These are phyloP conservation scores for Pyrus pyrifolia DNA, from an alignment of 306 rosid genomes.

Conservation along the genomic window DNA sequence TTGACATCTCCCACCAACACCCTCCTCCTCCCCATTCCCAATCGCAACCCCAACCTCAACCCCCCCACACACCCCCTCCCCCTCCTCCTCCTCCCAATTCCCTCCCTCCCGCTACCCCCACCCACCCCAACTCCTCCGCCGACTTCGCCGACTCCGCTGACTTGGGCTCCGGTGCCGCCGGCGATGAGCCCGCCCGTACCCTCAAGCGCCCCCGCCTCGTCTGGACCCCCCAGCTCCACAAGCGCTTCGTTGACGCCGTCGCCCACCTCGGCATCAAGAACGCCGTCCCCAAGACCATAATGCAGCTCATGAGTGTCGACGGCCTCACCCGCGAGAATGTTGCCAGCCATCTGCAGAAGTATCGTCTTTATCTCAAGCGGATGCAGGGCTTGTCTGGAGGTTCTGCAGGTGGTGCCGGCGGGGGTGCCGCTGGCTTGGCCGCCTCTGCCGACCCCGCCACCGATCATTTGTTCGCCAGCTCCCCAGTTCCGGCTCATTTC, in stretches of 20 bases:
- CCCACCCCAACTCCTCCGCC: slow-evolving; percentile 65
- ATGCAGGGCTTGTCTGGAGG: slow-evolving; percentile 80
- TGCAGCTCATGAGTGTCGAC: slow-evolving; percentile 99
- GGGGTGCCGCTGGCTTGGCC: slow-evolving; percentile 27
- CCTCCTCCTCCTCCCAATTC: slow-evolving; percentile 28
- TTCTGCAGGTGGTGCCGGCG: slow-evolving; percentile 20
- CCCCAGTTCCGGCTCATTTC: slow-evolving; percentile 86
- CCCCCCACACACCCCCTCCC: neutral
- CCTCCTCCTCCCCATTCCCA: slow-evolving; percentile 13
- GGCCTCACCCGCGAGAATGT: slow-evolving; percentile 93
- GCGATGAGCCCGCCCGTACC: slow-evolving; percentile 90
- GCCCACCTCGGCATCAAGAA: slow-evolving; percentile 92
- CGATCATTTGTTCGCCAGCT: slow-evolving; percentile 83
- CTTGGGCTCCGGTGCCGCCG: slow-evolving; percentile 69
- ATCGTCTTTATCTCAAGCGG: slow-evolving; percentile 86
- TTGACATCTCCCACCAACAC: slow-evolving; percentile 48
- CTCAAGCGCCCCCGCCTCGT: slow-evolving; percentile 91
- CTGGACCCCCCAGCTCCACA: slow-evolving; percentile 98
- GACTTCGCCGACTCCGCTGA: slow-evolving; percentile 86
- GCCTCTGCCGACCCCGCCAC: slow-evolving; percentile 59
- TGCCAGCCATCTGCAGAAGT: slow-evolving; percentile 91
- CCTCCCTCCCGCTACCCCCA: slow-evolving; percentile 28
- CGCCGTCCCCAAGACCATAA: slow-evolving; percentile 97
- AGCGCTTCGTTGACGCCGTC: slow-evolving; percentile 89
- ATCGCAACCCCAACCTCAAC: slow-evolving; percentile 23